Base-by-base conservation (phyloP, 495 filamentous ascomycete genomes). In the Penicillium mononematosum region DNA sequence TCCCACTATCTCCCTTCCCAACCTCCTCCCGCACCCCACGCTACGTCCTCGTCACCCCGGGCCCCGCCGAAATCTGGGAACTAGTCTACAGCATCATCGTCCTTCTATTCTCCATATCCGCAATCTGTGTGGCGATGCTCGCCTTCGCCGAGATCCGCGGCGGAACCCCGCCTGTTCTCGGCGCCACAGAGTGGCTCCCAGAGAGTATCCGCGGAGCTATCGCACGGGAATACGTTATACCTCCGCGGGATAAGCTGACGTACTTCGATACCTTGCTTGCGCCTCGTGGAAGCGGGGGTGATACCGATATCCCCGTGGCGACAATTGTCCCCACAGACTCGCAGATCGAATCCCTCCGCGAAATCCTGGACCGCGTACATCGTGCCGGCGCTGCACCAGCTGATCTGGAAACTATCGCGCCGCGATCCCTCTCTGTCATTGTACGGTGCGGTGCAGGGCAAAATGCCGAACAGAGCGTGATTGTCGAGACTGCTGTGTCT, bases 71-170 rank as follows among this genome's bases (percentile, higher is more conserved):
- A 17, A 67, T 75, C 39, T 77, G 81, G 46, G 71, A 78, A 27
- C 72, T 73, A 7, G 60, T 74, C 17, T 69, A 82, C 29, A 72
- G 82, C 55, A 70, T 78, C 31, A 50, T 81, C 57, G 58, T 83
- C 31, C 72, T 81, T 45, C 59, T 85, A 45, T 39, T 86, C 20
- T 71, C 85, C 32, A 70, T 83, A 31, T 63, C 83, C 31, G 56
- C 89, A 50, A 73, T 85, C 44, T 75, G 82, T 25, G 69, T 91
- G 45, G 61, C 90, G 22, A 73, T 86, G 1, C 90, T 92, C 63
- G 74, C 78, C 46, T 77, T 88, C 62, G 70, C 86, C 10, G 90
- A 92, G 62, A 79, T 89, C 57, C 77, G 84, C 55, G 87, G 86
- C 42, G 74, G 78, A 16, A 73, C 76, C 10, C 76, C 77, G n/a